Conservation (phyloP, 495 filamentous ascomycete genomes). For the Tirmania nivea region DNA sequence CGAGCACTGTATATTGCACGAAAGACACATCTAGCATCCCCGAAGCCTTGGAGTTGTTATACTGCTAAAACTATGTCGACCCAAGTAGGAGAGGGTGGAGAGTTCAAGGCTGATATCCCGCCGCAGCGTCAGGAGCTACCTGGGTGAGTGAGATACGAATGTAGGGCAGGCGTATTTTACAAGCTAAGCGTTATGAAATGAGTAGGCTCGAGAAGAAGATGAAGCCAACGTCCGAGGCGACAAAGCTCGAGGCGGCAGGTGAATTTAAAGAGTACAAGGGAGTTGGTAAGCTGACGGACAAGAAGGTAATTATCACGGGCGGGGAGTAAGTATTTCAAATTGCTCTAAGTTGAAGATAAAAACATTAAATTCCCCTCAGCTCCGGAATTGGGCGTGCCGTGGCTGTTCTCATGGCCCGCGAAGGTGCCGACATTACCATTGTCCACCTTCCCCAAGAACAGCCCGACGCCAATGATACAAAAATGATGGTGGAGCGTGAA, state of each 20-base stretch:
- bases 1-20: too few species aligned
- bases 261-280: slow-evolving; percentile 27
- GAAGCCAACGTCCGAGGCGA: slow-evolving; percentile 16
- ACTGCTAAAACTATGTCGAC: background rate
- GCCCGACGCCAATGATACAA: slow-evolving; percentile 32
- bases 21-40: too few species aligned
- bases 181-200: background rate
- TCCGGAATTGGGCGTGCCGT: slow-evolving; percentile 34
- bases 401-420: slow-evolving; percentile 33
- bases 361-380: slow-evolving; percentile 8
- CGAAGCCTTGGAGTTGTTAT: too few species aligned
- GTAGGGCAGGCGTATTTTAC: background rate
- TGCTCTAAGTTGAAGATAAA: background rate
- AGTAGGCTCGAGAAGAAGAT: slow-evolving; percentile 12
- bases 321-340: slow-evolving; percentile 25
- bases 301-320: slow-evolving; percentile 33
- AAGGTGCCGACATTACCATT: slow-evolving; percentile 34
- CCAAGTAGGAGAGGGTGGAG: slow-evolving; percentile 6
- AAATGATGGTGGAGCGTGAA: slow-evolving; percentile 28
- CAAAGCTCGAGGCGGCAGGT: slow-evolving; percentile 18
- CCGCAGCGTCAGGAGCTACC: slow-evolving; percentile 11
- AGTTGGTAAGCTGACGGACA: slow-evolving; percentile 28
- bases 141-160: slow-evolving; percentile 4
- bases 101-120: slow-evolving; percentile 11
- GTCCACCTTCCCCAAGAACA: slow-evolving; percentile 34